Evolutionary conservation across 2,329 filamentous ascomycete genomes (phyloP).

Genomic region (Falciphora oryzae): DNA sequence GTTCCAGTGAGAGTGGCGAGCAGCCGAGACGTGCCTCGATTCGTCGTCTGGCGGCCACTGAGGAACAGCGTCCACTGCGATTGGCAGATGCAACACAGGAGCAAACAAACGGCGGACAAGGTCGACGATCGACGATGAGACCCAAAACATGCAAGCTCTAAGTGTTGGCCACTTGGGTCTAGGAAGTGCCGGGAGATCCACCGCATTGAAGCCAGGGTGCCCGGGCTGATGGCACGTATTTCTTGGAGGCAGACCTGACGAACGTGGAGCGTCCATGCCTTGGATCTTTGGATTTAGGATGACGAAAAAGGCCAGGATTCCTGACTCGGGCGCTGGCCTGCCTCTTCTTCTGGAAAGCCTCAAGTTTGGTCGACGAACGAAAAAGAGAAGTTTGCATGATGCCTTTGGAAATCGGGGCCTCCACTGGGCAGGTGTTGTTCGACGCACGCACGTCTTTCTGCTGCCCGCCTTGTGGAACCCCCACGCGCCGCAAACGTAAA

Average conservation of each 20-base stretch:
- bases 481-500: neutral
- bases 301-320: neutral
- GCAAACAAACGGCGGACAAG: neutral
- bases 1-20: too few relatives aligned
- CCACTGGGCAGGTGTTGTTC: neutral
- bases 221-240: neutral
- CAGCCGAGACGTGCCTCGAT: too few relatives aligned
- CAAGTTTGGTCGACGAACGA: too few relatives aligned
- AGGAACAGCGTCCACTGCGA: too few relatives aligned
- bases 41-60: too few relatives aligned
- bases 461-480: neutral
- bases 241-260: neutral
- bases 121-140: neutral
- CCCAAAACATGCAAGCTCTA: neutral
- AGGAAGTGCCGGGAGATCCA: neutral
- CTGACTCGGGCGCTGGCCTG: neutral
- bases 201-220: neutral
- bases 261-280: neutral
- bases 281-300: neutral
- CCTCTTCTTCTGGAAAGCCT: neutral
- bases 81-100: too few relatives aligned
- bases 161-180: neutral
- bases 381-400: neutral
- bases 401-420: neutral
- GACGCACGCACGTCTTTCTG: neutral